Evolutionary conservation across 139 green algal genomes (phyloP), one percentile per base, ranked within the genome.

Genomic region (Chlamydomonas incerta): DNA sequence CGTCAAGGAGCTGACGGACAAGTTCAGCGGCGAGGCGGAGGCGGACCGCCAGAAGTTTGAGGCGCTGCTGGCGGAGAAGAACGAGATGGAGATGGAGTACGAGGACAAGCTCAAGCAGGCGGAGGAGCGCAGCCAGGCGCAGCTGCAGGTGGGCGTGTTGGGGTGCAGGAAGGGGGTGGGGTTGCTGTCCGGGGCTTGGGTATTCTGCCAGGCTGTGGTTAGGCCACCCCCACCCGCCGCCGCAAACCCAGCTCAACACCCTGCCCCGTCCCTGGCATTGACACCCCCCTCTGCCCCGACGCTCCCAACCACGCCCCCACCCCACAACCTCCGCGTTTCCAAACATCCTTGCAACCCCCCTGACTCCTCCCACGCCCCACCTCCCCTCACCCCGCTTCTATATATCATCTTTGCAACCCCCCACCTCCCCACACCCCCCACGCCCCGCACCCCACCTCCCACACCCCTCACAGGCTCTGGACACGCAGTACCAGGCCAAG

Each of bases 1-100:
- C 50, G 69, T 98, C 50, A 96, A 97, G 87, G 94, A 98, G 87
- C 85, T 97, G 35, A 96, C 92, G 6, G 96, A 98, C 47, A 96
- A 96, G 88, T 95, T 93, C 81, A 91, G 86, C 0, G 80, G 88
- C 0, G 94, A 98, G 87, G 77, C 95, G 47, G 95, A 96, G 35
- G 74, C 70, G 0, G 95, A 95, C 70, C 91, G 93, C 24, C 85
- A 93, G 35, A 96, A 95, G 92, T 97, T 94, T 75, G 93, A 97
- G 73, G 55, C 92, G 81, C 90, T 98, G 67, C 90, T 95, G 70
- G 58, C 85, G 33, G 96, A 98, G 86, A 97, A 97, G 87, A 96
- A 96, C 74, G 94, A 97, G 82, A 80, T 91, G 80, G 80, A 85
- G 80, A 85, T 85, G 80, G 80, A 85, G 81, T 97, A 96, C 79